phyloP scores from a whole-genome alignment of 441 rosid species.

The Erodium texanum region DNA sequence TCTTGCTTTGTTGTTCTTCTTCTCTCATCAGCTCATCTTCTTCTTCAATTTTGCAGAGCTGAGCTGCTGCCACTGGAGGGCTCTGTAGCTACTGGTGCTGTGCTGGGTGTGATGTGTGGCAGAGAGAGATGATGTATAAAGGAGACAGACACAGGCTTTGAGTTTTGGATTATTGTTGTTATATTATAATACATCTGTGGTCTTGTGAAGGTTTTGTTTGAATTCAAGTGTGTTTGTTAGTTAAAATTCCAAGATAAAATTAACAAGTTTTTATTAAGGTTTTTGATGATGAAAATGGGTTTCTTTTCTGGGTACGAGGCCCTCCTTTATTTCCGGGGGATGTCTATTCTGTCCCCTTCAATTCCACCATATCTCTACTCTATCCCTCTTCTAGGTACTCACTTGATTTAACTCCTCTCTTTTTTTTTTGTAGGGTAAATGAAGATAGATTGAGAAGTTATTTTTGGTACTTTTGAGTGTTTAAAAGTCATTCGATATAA shows the following conservation, averaged over 20 bases:
- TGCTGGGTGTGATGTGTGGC: neutral
- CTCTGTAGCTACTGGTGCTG: neutral
- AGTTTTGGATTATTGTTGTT: neutral
- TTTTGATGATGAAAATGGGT: neutral
- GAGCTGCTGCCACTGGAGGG: neutral
- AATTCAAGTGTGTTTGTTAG: neutral
- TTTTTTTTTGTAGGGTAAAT: neutral
- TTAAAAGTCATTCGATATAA: no score
- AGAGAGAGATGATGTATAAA: constrained; percentile 3
- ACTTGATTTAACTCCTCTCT: neutral
- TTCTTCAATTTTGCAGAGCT: neutral
- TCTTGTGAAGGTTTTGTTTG: neutral
- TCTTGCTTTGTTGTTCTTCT: neutral
- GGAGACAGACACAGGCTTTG: constrained; percentile 3
- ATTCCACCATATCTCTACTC: neutral
- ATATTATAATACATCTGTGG: no score
- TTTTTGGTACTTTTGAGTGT: no score
- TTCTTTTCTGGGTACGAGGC: neutral
- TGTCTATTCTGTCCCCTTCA: constrained; percentile 2
- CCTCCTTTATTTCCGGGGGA: constrained; percentile 4
- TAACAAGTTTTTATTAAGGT: neutral
- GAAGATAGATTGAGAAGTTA: neutral
- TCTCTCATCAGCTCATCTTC: neutral
- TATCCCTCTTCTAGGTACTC: neutral
- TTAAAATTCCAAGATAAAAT: neutral